Evolutionary conservation across 2,329 filamentous ascomycete species (phyloP).

Genomic region (Dactylonectria estremocensis): DNA sequence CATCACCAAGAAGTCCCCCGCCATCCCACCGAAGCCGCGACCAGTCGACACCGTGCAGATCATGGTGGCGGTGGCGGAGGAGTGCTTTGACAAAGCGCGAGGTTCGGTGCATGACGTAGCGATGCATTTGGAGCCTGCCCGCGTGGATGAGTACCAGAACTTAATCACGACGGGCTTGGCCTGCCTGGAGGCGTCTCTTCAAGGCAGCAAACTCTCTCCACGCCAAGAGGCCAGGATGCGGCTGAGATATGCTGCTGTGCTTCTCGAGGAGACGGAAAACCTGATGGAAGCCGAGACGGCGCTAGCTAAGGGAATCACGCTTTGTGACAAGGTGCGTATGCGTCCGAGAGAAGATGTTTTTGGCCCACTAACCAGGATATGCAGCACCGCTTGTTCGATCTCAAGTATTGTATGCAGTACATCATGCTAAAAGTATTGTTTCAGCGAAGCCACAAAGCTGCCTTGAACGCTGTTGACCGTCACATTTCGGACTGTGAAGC

Average conservation of each 20-base stretch:
- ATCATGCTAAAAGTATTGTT: slow-evolving; percentile 79
- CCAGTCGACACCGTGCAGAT: slow-evolving; percentile 70
- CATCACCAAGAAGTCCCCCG: slow-evolving; percentile 60
- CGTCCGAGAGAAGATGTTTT: background rate
- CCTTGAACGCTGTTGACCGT: slow-evolving; percentile 79
- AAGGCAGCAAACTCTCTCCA: slow-evolving; percentile 72
- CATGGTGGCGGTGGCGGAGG: slow-evolving; percentile 80
- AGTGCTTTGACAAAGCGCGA: slow-evolving; percentile 80
- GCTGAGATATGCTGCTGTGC: slow-evolving; percentile 78
- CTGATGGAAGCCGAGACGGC: slow-evolving; percentile 80
- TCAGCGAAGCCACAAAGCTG: slow-evolving; percentile 79
- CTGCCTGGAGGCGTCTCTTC: slow-evolving; percentile 80
- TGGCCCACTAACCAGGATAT: slow-evolving; percentile 47
- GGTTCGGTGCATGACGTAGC: slow-evolving; percentile 64
- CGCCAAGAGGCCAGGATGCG: slow-evolving; percentile 79
- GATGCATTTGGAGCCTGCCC: slow-evolving; percentile 55
- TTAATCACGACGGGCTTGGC: slow-evolving; percentile 80
- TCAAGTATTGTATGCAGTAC: slow-evolving; percentile 86
- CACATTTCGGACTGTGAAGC: slow-evolving; percentile 79
- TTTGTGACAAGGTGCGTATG: slow-evolving; percentile 73
- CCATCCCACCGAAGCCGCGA: slow-evolving; percentile 57
- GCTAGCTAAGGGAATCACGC: slow-evolving; percentile 78
- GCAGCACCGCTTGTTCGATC: slow-evolving; percentile 65
- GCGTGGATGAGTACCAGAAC: slow-evolving; percentile 78
- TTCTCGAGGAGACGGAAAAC: slow-evolving; percentile 85